Evolutionary conservation across 163 green algal genomes (phyloP).

Genomic region (Scenedesmus sp.): DNA sequence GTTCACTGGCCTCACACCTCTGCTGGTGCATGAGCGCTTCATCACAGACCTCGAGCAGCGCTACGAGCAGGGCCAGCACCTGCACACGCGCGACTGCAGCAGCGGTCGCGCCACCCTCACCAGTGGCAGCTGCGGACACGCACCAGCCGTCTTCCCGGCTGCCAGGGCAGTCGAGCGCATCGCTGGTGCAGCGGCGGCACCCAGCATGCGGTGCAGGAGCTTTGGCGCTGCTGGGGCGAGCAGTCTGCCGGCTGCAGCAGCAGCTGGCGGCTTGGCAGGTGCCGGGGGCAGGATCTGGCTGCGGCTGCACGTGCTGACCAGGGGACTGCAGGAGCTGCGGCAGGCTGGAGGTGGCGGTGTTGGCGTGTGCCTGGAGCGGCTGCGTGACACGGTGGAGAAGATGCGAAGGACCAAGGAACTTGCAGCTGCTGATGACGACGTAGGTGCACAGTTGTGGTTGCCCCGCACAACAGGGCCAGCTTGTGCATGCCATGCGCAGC

Average conservation of each 20-base stretch:
- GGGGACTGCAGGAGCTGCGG: constrained; percentile 32
- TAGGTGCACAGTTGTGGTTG: not conserved
- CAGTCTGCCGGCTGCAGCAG: not conserved
- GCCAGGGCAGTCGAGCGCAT: constrained; percentile 16
- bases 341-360: constrained; percentile 1
- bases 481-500: not conserved
- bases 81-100: constrained; percentile 49
- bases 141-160: constrained; percentile 40
- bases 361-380: constrained; percentile 1
- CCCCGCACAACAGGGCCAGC: not conserved
- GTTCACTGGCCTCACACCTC: constrained; percentile 58
- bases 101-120: not conserved
- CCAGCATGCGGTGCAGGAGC: not conserved
- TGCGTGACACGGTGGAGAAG: constrained; percentile 25
- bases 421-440: not conserved
- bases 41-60: constrained; percentile 62
- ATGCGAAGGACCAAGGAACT: constrained; percentile 11
- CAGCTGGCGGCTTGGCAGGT: constrained; percentile 9
- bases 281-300: constrained; percentile 57
- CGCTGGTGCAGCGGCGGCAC: constrained; percentile 10
- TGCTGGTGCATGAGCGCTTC: constrained; percentile 64
- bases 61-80: constrained; percentile 58
- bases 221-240: constrained; percentile 16
- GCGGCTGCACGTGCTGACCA: constrained; percentile 59
- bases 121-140: not conserved